Percentiles rank a stretch among this genome's conserved stretches.
Evolutionary conservation across 2,329 filamentous ascomycete genomes (phyloP).

Genomic region (Parastagonospora avenae): DNA sequence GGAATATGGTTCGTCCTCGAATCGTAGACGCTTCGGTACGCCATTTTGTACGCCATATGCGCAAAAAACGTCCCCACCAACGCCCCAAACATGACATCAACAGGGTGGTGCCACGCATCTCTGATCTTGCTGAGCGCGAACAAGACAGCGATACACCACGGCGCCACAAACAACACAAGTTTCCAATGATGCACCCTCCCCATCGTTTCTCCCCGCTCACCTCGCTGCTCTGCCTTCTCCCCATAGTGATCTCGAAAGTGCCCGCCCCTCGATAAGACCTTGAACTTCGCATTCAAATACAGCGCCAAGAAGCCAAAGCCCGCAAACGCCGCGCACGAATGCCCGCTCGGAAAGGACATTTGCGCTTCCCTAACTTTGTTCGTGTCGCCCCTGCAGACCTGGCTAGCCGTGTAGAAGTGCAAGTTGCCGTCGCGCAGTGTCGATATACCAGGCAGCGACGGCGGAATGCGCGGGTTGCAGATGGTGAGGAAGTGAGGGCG

Average conservation of each 20-base stretch:
- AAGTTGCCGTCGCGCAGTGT: not conserved
- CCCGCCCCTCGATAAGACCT: slow-evolving; percentile 13
- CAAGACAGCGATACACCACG: slow-evolving; percentile 66
- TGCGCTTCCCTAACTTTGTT: slow-evolving; percentile 27
- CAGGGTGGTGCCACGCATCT: slow-evolving; percentile 71
- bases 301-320: slow-evolving; percentile 38
- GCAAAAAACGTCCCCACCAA: slow-evolving; percentile 67
- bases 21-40: slow-evolving; percentile 50
- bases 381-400: slow-evolving; percentile 22
- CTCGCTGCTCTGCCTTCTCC: not conserved
- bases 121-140: slow-evolving; percentile 71
- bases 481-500: slow-evolving; percentile 26
- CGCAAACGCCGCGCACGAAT: slow-evolving; percentile 37
- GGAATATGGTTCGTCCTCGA: slow-evolving; percentile 22
- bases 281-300: slow-evolving; percentile 36
- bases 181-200: slow-evolving; percentile 70
- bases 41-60: slow-evolving; percentile 66
- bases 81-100: slow-evolving; percentile 67
- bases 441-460: not conserved
- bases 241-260: not conserved
- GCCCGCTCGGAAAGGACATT: slow-evolving; percentile 39
- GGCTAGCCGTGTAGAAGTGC: slow-evolving; percentile 13
- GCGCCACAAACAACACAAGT: slow-evolving; percentile 63
- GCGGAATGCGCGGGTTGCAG: slow-evolving; percentile 23
- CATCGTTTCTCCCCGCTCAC: not conserved